These are phyloP conservation scores for Saturnispora zaruensis DNA, from an alignment of 805 yeast species.

Conservation along the genomic window DNA sequence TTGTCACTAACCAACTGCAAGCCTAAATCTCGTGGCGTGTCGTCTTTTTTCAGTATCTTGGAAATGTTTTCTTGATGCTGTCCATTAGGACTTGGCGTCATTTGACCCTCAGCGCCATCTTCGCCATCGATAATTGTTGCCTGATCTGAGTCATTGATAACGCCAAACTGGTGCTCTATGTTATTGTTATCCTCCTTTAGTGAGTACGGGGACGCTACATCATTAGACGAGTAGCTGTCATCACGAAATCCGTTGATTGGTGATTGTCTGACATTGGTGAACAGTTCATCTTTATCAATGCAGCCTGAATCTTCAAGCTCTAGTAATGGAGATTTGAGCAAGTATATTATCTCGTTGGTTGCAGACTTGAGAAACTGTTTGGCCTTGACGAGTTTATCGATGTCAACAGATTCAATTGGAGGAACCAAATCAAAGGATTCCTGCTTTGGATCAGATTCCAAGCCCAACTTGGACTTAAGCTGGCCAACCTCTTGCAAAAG, in stretches of 20 bases:
- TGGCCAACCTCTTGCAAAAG: slow-evolving; percentile 32
- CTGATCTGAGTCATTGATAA: slow-evolving; percentile 13
- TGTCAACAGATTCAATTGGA: slow-evolving; percentile 20
- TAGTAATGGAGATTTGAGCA: slow-evolving; percentile 28
- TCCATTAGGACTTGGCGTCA: background rate
- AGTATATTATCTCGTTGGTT: slow-evolving; percentile 30
- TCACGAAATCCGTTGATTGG: background rate
- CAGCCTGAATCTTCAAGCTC: slow-evolving; percentile 25
- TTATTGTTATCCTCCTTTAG: slow-evolving; percentile 2
- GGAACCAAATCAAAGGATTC: background rate
- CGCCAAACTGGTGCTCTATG: slow-evolving; percentile 4
- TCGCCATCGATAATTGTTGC: slow-evolving; percentile 17
- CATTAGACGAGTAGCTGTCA: slow-evolving; percentile 3
- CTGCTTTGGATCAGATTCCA: background rate
- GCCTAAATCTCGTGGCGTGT: background rate
- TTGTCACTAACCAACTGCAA: background rate
- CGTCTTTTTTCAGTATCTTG: background rate
- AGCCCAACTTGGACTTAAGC: slow-evolving; percentile 24
- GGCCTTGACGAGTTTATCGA: slow-evolving; percentile 25
- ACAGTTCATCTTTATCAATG: slow-evolving; percentile 13
- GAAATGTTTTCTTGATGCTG: background rate
- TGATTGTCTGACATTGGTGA: slow-evolving; percentile 6
- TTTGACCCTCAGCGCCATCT: slow-evolving; percentile 3
- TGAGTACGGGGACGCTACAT: slow-evolving; percentile 2
- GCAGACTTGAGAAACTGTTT: slow-evolving; percentile 28